Conservation (phyloP, 805 yeast genomes). For the Cyberlindnera petersonii region DNA sequence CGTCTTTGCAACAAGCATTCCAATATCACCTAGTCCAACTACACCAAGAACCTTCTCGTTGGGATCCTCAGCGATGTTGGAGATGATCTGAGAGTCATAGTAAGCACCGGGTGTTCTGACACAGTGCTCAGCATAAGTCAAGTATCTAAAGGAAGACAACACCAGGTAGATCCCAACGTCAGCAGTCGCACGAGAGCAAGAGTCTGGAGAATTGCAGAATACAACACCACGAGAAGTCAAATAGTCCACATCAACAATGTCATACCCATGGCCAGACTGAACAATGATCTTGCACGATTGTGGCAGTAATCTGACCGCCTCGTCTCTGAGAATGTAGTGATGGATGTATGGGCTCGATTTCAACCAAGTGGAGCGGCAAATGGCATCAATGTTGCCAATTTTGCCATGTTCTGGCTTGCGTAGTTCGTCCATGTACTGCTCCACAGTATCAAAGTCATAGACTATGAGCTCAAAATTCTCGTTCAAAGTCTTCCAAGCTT, state of each 20-base stretch:
- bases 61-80: conserved; percentile 37
- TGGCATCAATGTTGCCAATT: conserved; percentile 34
- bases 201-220: conserved; percentile 38
- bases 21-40: conserved; percentile 47
- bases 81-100: conserved; percentile 30
- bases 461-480: conserved; percentile 34
- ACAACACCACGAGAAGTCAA: conserved; percentile 31
- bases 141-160: conserved; percentile 33
- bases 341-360: conserved; percentile 36
- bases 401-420: conserved; percentile 33
- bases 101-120: conserved; percentile 32
- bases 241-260: conserved; percentile 36
- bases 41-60: conserved; percentile 42
- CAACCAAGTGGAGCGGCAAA: conserved; percentile 38
- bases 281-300: conserved; percentile 34
- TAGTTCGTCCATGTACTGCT: conserved; percentile 34
- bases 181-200: conserved; percentile 38
- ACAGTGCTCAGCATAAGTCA: conserved; percentile 37
- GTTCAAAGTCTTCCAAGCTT: conserved; percentile 34
- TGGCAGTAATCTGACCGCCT: conserved; percentile 31
- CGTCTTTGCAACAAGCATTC: conserved; percentile 38
- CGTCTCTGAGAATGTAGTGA: conserved; percentile 35
- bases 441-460: conserved; percentile 32
- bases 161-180: conserved; percentile 36
- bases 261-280: conserved; percentile 39